These are phyloP conservation scores for Lactarius quietus DNA, from an alignment of 768 basidiomycete genomes.

Conservation along the genomic window DNA sequence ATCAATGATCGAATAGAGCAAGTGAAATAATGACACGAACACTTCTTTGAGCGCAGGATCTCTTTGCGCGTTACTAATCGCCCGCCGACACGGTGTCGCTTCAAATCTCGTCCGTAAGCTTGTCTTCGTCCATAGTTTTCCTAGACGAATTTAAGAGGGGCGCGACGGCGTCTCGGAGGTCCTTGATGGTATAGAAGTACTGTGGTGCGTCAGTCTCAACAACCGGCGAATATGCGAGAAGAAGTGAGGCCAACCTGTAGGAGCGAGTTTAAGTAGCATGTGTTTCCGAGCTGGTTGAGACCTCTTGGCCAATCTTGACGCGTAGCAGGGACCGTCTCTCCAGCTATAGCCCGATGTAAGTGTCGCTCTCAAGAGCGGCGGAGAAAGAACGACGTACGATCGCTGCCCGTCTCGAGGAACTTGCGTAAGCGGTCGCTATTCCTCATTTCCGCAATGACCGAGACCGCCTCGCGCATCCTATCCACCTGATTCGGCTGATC, in stretches of 20 bases:
- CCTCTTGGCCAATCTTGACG: slow-evolving; percentile 76
- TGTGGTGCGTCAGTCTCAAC: slow-evolving; percentile 32
- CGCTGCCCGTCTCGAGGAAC: slow-evolving; percentile 61
- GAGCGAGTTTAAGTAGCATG: slow-evolving; percentile 81
- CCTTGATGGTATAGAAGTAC: slow-evolving; percentile 97
- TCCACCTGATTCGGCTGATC: slow-evolving; percentile 66
- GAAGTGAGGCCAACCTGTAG: slow-evolving; percentile 55
- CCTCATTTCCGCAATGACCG: slow-evolving; percentile 68
- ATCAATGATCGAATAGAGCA: slow-evolving; percentile 16
- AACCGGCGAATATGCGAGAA: background rate
- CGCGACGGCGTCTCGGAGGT: slow-evolving; percentile 72
- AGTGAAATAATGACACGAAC: slow-evolving; percentile 40
- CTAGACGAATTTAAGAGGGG: slow-evolving; percentile 52
- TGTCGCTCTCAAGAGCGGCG: background rate
- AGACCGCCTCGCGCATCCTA: slow-evolving; percentile 68
- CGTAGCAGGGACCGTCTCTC: slow-evolving; percentile 51
- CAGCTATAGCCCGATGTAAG: slow-evolving; percentile 43
- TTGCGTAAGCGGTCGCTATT: slow-evolving; percentile 68
- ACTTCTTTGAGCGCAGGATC: slow-evolving; percentile 79
- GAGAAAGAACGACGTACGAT: slow-evolving; percentile 54
- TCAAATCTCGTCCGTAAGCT: slow-evolving; percentile 78
- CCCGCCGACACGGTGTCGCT: slow-evolving; percentile 84
- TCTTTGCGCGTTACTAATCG: slow-evolving; percentile 77
- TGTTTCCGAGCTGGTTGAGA: slow-evolving; percentile 85
- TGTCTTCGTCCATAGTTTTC: slow-evolving; percentile 60